A percentile compares a stretch with the other conserved stretches of the same genome.
phyloP scores from a whole-genome alignment of 805 yeast species.

The Blastobotrys terrestris region DNA sequence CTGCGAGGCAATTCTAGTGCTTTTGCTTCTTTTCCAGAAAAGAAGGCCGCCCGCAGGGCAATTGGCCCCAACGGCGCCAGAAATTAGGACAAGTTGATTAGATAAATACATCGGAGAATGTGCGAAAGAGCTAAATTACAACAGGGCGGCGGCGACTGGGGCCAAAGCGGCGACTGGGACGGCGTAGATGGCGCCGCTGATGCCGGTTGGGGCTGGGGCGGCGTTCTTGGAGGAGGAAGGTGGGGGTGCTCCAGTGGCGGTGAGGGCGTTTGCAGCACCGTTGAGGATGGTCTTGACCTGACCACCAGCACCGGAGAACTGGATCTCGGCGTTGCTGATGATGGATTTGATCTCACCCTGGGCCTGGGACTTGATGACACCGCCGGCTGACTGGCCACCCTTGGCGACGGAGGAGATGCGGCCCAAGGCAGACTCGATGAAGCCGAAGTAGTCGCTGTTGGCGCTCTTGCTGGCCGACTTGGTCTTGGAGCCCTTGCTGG shows the following conservation, averaged over 20 bases:
- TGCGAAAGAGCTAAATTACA: too few relatives aligned
- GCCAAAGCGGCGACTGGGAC: too few relatives aligned
- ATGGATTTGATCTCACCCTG: neutral
- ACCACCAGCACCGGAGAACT: neutral
- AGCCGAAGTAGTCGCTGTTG: neutral
- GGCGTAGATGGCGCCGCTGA: neutral
- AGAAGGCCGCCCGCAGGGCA: too few relatives aligned
- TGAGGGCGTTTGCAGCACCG: neutral
- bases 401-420: neutral
- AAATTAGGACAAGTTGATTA: too few relatives aligned
- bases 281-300: neutral
- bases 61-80: too few relatives aligned
- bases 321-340: neutral
- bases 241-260: neutral
- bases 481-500: too few relatives aligned
- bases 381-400: conserved; percentile 2
- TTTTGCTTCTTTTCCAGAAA: too few relatives aligned
- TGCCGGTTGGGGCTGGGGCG: neutral
- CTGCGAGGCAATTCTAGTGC: too few relatives aligned
- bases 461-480: conserved; percentile 1
- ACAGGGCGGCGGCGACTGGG: too few relatives aligned
- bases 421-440: neutral
- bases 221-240: neutral
- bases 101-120: too few relatives aligned
- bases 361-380: neutral